phyloP scores from a whole-genome alignment of 2,329 filamentous ascomycete species.

The Phialophora macrospora region DNA sequence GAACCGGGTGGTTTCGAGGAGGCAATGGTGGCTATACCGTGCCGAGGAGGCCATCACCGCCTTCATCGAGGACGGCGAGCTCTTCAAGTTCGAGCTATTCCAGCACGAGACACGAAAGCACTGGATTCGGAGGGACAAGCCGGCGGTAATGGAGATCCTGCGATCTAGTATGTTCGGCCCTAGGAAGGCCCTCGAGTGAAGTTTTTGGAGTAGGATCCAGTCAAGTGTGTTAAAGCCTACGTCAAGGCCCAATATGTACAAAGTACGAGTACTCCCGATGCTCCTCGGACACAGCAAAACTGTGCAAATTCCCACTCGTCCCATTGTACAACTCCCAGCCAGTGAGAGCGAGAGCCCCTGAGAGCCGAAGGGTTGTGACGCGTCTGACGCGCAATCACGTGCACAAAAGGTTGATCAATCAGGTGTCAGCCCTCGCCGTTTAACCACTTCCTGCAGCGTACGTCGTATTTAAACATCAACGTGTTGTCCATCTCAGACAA shows the following conservation, averaged over 20 bases:
- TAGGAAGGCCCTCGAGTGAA: neutral
- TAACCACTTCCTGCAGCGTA: neutral
- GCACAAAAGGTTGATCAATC: neutral
- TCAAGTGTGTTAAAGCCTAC: neutral
- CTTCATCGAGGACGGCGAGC: conserved; percentile 26
- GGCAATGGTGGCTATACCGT: conserved; percentile 38
- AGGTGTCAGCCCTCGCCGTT: neutral
- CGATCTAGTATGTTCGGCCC: neutral
- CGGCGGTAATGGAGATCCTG: conserved; percentile 42
- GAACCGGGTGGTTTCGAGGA: conserved; percentile 35
- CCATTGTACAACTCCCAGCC: neutral
- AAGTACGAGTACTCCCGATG: too few relatives aligned
- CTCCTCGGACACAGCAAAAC: neutral
- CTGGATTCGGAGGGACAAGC: conserved; percentile 54
- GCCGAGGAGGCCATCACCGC: conserved; percentile 41
- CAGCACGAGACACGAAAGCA: conserved; percentile 46
- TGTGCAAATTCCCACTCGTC: neutral
- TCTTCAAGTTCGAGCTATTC: conserved; percentile 39
- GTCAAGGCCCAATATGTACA: too few relatives aligned
- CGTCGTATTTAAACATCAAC: neutral
- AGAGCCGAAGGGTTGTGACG: neutral
- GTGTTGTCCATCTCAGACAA: neutral
- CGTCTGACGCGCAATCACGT: conserved; percentile 12
- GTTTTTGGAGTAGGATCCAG: neutral
- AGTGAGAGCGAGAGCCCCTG: too few relatives aligned